Evolutionary conservation across 768 basidiomycete species (phyloP), one percentile per base, ranked within the genome.

Genomic region (Rhodocollybia butyracea): DNA sequence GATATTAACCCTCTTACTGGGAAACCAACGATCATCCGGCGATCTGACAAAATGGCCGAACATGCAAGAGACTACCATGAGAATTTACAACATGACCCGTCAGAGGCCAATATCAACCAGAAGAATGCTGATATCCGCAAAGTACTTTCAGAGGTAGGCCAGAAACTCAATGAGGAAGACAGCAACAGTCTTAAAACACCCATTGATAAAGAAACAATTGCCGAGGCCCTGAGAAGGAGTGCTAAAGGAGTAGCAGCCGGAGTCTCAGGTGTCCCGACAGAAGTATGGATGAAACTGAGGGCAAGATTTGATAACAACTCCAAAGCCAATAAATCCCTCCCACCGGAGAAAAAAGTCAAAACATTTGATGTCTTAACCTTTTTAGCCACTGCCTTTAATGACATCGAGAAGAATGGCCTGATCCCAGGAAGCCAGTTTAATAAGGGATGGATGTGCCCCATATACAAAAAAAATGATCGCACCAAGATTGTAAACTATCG

Each of bases 401-500:
- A 75, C 31, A 74, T 76, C 0, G 53, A 68, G 53, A 0, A 2
- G 1, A 1, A 70, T 34, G 71, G 74, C 0, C 2, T 68, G 0
- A 34, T 7, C 0, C 1, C 19, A 0, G 2, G 10, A 0, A 57
- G 63, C 0, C 2, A 21, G 0, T 79, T 74, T 46, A 24, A 66
- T 0, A 42, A 63, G 6, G 76, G 76, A 0, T 70, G 68, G 70
- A 68, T 73, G 64, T 71, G 72, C 64, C 74, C 70, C 0, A 27
- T 79, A 0, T 78, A 72, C 54, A 79, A 79, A 32, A 78, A 78
- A 40, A 69, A 66, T 3, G 70, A 73, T 19, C 41, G 22, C 1
- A 47, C 41, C 0, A 55, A 67, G 1, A 72, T 75, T 0, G 63
- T 34, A 15, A 75, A 73, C 57, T 76, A 77, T 46, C 0, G 70